These are phyloP conservation scores for Leccinum uliginosum DNA, from an alignment of 768 basidiomycete species.

Conservation along the genomic window DNA sequence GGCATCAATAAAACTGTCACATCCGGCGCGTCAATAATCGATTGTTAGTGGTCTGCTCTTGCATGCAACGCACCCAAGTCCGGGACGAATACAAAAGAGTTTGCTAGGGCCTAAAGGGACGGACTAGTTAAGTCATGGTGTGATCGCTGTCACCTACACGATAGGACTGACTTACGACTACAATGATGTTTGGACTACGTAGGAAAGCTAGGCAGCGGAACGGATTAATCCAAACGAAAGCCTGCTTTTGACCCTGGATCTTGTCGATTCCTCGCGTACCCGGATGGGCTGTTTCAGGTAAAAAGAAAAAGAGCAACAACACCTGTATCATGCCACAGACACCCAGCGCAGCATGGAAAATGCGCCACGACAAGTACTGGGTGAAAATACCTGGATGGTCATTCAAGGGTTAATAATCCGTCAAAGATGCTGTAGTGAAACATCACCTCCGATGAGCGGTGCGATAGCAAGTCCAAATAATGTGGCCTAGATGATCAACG, in stretches of 20 bases:
- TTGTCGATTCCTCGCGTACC: conserved; percentile 53
- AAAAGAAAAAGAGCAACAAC: conserved; percentile 37
- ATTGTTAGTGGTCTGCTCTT: neutral
- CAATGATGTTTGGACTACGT: conserved; percentile 54
- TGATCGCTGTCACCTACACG: neutral
- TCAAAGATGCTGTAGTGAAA: neutral
- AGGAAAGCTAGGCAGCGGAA: conserved; percentile 47
- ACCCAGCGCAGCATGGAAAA: conserved; percentile 49
- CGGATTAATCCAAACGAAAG: conserved; percentile 56
- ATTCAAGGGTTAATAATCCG: neutral
- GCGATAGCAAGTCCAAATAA: conserved; percentile 61
- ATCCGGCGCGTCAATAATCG: neutral
- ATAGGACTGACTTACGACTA: conserved; percentile 41
- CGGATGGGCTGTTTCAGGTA: conserved; percentile 69
- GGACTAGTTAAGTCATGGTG: neutral
- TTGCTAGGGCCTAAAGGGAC: conserved; percentile 39
- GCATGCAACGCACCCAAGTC: conserved; percentile 31
- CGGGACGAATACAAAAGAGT: conserved; percentile 24
- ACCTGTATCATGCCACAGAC: conserved; percentile 37
- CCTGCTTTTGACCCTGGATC: conserved; percentile 15
- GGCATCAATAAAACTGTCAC: conserved; percentile 48
- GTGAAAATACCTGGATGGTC: conserved; percentile 39
- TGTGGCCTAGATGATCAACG: conserved; percentile 31
- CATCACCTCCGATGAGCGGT: conserved; percentile 51
- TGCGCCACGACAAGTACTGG: conserved; percentile 63